These are phyloP conservation scores for Diaporthe batatas DNA, from an alignment of 2,329 filamentous ascomycete species.

Conservation along the genomic window DNA sequence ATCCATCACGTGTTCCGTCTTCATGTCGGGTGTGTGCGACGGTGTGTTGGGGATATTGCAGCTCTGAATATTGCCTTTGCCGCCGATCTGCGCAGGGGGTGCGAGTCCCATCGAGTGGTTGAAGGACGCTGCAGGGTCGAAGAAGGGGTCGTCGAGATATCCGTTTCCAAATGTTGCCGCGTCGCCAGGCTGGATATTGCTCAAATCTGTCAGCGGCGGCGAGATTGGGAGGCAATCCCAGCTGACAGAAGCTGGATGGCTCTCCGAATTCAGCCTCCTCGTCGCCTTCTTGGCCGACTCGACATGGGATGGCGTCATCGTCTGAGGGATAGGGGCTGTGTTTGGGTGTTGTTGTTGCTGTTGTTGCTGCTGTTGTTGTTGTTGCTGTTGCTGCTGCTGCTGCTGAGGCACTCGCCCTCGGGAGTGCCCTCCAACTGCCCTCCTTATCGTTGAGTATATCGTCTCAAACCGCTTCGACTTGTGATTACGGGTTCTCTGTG, in stretches of 20 bases:
- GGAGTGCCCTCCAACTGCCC: constrained; percentile 45
- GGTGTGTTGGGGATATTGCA: constrained; percentile 52
- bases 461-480: constrained; percentile 46
- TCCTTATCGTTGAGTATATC: constrained; percentile 50
- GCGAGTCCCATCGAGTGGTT: constrained; percentile 34
- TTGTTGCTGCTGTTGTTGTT: background rate
- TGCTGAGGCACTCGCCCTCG: constrained; percentile 18
- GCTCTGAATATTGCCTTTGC: constrained; percentile 35
- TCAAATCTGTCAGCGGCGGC: constrained; percentile 39
- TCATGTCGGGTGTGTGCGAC: constrained; percentile 54
- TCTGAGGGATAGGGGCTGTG: constrained; percentile 35
- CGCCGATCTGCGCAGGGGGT: constrained; percentile 35
- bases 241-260: constrained; percentile 19
- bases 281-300: constrained; percentile 38
- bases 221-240: constrained; percentile 42
- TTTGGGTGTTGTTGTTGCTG: constrained; percentile 4
- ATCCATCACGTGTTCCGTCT: constrained; percentile 41
- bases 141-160: constrained; percentile 50
- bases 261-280: constrained; percentile 24
- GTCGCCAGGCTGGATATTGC: constrained; percentile 29
- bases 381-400: constrained; percentile 15
- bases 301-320: constrained; percentile 42
- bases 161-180: constrained; percentile 45
- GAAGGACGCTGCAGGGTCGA: constrained; percentile 41
- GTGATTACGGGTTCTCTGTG: constrained; percentile 44